phyloP scores from a whole-genome alignment of 2,329 filamentous ascomycete species.

The Mycosphaerella arachidis region DNA sequence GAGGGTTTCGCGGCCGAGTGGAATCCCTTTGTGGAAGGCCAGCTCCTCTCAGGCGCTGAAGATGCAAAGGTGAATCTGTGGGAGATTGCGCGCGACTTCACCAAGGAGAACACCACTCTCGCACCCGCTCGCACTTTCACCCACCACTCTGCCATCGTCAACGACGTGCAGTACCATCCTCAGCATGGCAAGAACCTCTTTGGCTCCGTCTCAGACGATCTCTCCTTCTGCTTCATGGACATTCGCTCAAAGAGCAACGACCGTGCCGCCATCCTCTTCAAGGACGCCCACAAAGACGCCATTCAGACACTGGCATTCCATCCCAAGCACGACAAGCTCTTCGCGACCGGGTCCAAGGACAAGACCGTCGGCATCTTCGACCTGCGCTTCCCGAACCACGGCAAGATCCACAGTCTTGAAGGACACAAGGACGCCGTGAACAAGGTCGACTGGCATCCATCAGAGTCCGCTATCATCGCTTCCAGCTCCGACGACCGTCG shows the following conservation, averaged over 20 bases:
- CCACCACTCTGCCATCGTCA: conserved; percentile 86
- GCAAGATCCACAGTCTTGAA: conserved; percentile 84
- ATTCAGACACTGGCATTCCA: conserved; percentile 97
- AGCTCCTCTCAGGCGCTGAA: conserved; percentile 84
- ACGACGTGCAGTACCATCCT: conserved; percentile 94
- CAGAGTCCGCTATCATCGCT: conserved; percentile 80
- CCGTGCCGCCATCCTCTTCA: conserved; percentile 53
- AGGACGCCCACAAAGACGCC: conserved; percentile 80
- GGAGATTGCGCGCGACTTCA: conserved; percentile 73
- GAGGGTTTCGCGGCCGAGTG: conserved; percentile 93
- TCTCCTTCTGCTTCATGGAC: conserved; percentile 88
- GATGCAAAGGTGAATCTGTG: conserved; percentile 89
- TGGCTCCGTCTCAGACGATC: conserved; percentile 90
- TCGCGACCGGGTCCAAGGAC: conserved; percentile 91
- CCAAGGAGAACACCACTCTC: conserved; percentile 64
- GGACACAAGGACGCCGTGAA: conserved; percentile 87
- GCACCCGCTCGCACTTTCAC: conserved; percentile 72
- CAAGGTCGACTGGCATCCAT: conserved; percentile 90
- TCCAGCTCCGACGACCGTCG: conserved; percentile 90
- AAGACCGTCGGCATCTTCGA: conserved; percentile 97
- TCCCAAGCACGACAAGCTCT: conserved; percentile 78
- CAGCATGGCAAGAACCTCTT: conserved; percentile 72
- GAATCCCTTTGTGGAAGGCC: conserved; percentile 78
- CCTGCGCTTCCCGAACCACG: conserved; percentile 62
- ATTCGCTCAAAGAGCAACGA: conserved; percentile 61